These are phyloP conservation scores for Pyricularia sp. DNA, from an alignment of 2,329 filamentous ascomycete genomes.

Conservation along the genomic window DNA sequence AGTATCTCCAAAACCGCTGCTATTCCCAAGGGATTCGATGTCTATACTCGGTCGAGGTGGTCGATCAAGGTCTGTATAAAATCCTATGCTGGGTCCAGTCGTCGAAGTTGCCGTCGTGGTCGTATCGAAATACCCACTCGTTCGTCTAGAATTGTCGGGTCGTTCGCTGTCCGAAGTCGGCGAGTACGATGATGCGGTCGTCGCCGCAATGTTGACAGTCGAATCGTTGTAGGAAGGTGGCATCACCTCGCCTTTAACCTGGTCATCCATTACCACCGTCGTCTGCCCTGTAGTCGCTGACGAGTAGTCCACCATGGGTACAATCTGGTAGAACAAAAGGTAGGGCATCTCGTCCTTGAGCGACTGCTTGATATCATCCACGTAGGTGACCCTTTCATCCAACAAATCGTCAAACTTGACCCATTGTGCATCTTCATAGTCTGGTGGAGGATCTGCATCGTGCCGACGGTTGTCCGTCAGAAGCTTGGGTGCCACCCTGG, in stretches of 20 bases:
- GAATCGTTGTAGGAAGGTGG: conserved; percentile 53
- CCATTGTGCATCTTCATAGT: conserved; percentile 70
- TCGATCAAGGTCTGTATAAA: conserved; percentile 45
- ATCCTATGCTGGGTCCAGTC: conserved; percentile 40
- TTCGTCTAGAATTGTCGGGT: conserved; percentile 21
- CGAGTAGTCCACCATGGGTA: conserved; percentile 73
- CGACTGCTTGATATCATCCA: conserved; percentile 69
- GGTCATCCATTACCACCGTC: conserved; percentile 31
- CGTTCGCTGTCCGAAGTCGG: conserved; percentile 17
- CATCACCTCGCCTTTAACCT: neutral
- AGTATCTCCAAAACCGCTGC: conserved; percentile 16
- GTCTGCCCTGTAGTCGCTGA: conserved; percentile 36
- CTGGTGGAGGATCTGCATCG: conserved; percentile 48
- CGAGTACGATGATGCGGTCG: conserved; percentile 13
- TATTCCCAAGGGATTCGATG: conserved; percentile 19
- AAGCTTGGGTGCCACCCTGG: conserved; percentile 59
- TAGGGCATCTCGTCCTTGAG: conserved; percentile 87
- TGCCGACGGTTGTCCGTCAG: conserved; percentile 50
- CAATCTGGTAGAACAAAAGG: conserved; percentile 88
- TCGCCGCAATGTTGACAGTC: conserved; percentile 29
- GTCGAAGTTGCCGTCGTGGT: conserved; percentile 21
- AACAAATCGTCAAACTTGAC: conserved; percentile 87
- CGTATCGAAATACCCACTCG: conserved; percentile 37
- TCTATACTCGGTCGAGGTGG: conserved; percentile 37
- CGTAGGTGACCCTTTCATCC: conserved; percentile 58